Evolutionary conservation across 2,329 filamentous ascomycete species (phyloP), one percentile per base, ranked within the genome.

Genomic region (Thelonectria olida): DNA sequence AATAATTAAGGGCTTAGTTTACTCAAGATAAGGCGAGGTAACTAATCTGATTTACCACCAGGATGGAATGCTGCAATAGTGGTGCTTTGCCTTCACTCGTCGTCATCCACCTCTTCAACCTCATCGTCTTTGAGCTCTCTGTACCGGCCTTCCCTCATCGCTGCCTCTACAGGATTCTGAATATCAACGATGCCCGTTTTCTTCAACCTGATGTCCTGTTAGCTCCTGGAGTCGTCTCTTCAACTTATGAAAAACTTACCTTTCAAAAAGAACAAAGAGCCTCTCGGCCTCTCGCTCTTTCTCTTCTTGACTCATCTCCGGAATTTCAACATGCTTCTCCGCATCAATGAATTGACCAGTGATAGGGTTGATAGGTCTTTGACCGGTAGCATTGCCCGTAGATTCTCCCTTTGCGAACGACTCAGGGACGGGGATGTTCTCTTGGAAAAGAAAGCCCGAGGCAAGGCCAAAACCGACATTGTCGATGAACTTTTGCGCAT

Each of bases 391-490:
- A 54, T 10, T 34, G 31, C 4, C 68, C n/a, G 36, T 72, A 66
- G 22, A 56, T 58, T 50, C 74, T 72, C 70, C 73, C 67, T 89
- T 85, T 9, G 88, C 79, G 1, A 88, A 86, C 55, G 84, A 88
- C 60, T 88, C 83, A 0, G 93, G 92, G 20, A 97, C 82, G 0
- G 90, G 84, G 12, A 98, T 88, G 56, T 96, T 92, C 64, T 95
- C 91, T 64, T 91, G 90, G 79, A 94, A 90, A 15, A 99, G 81
- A 74, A 96, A 97, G 0, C 96, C 96, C 0, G 93, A 92, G 0
- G 96, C 96, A 72, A 92, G 97, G 0, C 96, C 96, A 73, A 97
- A 99, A 0, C 96, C 96, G 12, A 99, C 92, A 68, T 97, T 97
- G 52, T 92, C 85, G 1, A 98, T 91, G 72, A 97, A 96, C 27